These are phyloP conservation scores for Martiniozyma abietophila DNA, from an alignment of 805 yeast genomes.

Conservation along the genomic window DNA sequence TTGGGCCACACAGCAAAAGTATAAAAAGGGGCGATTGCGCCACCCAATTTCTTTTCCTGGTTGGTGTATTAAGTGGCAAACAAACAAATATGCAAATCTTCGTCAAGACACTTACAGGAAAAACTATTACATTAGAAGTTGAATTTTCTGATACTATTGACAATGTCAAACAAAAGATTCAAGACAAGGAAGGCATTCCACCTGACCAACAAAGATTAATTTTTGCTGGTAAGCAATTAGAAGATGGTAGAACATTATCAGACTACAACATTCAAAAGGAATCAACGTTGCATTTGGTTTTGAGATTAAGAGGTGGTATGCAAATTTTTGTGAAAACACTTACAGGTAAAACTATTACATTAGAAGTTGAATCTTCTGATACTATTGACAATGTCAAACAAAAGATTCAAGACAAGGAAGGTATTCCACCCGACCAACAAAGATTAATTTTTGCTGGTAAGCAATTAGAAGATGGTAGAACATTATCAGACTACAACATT, in stretches of 20 bases:
- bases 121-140: slow-evolving; percentile 81
- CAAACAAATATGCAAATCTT: slow-evolving; percentile 80
- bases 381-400: slow-evolving; percentile 95
- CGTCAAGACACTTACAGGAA: slow-evolving; percentile 99
- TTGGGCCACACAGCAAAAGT: slow-evolving; percentile 6
- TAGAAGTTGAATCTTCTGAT: slow-evolving; percentile 96
- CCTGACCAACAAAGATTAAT: slow-evolving; percentile 38
- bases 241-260: slow-evolving; percentile 84
- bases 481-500: slow-evolving; percentile 98
- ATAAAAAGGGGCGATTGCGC: slow-evolving; percentile 35
- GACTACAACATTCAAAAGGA: slow-evolving; percentile 56
- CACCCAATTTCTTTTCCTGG: no score
- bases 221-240: slow-evolving; percentile 39
- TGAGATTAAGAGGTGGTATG: slow-evolving; percentile 85
- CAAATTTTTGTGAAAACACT: slow-evolving; percentile 49
- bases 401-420: slow-evolving; percentile 95
- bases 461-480: slow-evolving; percentile 99
- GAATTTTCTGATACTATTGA: slow-evolving; percentile 94
- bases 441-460: slow-evolving; percentile 99
- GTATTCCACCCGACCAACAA: slow-evolving; percentile 99
- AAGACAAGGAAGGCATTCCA: slow-evolving; percentile 80
- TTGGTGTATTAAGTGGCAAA: slow-evolving; percentile 76
- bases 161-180: slow-evolving; percentile 90
- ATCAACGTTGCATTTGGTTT: slow-evolving; percentile 64
- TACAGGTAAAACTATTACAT: slow-evolving; percentile 64